Base-by-base conservation (phyloP, 169 alveolate species). In the Toxoplasma gondii region DNA sequence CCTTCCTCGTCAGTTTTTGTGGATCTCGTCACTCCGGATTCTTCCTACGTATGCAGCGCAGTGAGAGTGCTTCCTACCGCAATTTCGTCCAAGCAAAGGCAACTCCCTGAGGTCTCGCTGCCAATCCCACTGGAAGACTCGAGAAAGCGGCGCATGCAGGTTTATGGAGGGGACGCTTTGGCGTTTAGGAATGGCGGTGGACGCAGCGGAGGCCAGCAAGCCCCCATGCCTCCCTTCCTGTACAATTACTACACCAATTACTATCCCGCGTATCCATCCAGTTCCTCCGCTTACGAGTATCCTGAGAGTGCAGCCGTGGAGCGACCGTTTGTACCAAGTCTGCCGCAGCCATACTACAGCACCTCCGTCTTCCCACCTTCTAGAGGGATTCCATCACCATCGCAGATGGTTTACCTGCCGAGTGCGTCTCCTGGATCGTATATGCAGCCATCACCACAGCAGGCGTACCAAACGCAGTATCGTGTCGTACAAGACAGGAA, bases 1-100 rank as follows among this genome's bases (percentile, higher is more conserved):
- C 86, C 86, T n/a, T 78, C 86, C 39, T 78, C 86, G 22, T 36
- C 49, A 19, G 45, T 78, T 10, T 78, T 78, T n/a, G 86, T 78
- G 86, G 86, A 78, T 78, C 86, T 78, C 45, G 1, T 78, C 45
- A 78, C 86, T 16, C 86, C 86, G 4, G 86, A 78, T 27, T 10
- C 39, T n/a, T 78, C 86, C n/a, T 78, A 29, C 86, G n/a, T n/a
- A 16, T 78, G 86, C 45, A 17, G 86, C 39, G 86, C 86, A 78
- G 27, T 78, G 45, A n/a, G 86, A 36, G 86, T 78, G 12, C 86
- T 78, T 16, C 74, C 74, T 16, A 7, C 74, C 22, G 7, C 74
- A 27, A 64, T 64, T 64, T 64, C 74, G 9, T 64, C 74, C 24
- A 64, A 31, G 22, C 7, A 64, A 1, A 16, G 74, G n/a, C 7